Evolutionary conservation across 2,329 filamentous ascomycete species (phyloP).

Genomic region (Lizonia empirigonia): DNA sequence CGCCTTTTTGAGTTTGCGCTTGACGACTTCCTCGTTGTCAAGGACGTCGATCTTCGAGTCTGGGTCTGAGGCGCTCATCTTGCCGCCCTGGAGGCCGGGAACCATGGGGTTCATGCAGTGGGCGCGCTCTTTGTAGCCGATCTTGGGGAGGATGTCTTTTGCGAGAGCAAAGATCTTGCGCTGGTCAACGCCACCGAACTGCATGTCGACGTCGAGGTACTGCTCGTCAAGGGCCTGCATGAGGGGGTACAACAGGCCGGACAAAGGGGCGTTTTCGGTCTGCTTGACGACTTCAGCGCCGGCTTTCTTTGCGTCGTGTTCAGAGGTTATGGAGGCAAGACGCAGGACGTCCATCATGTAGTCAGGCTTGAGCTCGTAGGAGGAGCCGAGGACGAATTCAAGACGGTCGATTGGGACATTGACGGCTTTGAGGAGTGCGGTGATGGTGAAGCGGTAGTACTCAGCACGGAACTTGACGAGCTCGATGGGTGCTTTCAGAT

Average conservation of each 20-base stretch:
- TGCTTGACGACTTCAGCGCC: slow-evolving; percentile 96
- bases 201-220: slow-evolving; percentile 81
- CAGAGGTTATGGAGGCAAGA: slow-evolving; percentile 70
- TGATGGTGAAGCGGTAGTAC: slow-evolving; percentile 83
- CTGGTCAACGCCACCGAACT: slow-evolving; percentile 82
- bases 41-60: slow-evolving; percentile 95
- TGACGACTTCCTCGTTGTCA: slow-evolving; percentile 73
- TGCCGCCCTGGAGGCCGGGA: slow-evolving; percentile 77
- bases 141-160: slow-evolving; percentile 80
- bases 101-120: slow-evolving; percentile 89
- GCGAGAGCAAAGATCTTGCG: slow-evolving; percentile 87
- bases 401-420: slow-evolving; percentile 79
- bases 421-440: slow-evolving; percentile 74
- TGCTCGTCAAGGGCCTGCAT: slow-evolving; percentile 89
- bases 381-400: slow-evolving; percentile 81
- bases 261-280: slow-evolving; percentile 73
- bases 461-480: slow-evolving; percentile 80
- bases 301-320: slow-evolving; percentile 86
- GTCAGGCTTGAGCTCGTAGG: slow-evolving; percentile 70
- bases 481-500: slow-evolving; percentile 85
- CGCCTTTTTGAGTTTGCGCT: slow-evolving; percentile 74
- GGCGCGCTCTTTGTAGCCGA: slow-evolving; percentile 78
- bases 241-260: slow-evolving; percentile 79
- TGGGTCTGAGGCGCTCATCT: slow-evolving; percentile 74
- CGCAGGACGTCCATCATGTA: slow-evolving; percentile 92